Evolutionary conservation across 176 grass and related monocot species (phyloP), one percentile per base, ranked within the genome.

Genomic region (Bonia amplexicaulis): DNA sequence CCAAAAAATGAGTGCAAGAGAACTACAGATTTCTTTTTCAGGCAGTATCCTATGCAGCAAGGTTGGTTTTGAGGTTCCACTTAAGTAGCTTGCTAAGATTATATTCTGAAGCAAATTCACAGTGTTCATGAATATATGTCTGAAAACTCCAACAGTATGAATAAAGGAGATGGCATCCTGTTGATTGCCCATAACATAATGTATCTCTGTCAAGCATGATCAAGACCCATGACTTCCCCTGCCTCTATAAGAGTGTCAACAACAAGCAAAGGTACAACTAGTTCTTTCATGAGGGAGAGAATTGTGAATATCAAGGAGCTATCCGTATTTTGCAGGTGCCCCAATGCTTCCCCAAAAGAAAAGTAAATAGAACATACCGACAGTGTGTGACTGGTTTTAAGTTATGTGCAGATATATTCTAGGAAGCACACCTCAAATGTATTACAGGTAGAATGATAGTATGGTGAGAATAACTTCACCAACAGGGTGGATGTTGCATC

Each of bases 1-100:
- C 65, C 11, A 52, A 57, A 52, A 58, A 81, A 26, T 23, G 25
- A 70, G 22, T 76, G 17, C 16, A 12, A 55, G 82, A 62, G n/a
- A 66, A 85, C 47, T 16, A 55, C 7, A 49, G 25, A 62, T 66
- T 75, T 84, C 44, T 51, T 58, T 26, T 31, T 41, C 7, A 33
- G 40, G 7, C 33, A 76, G 19, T 83, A 63, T 35, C 16, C 27
- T 60, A 17, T 69, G 35, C n/a, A 4, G 12, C 3, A 82, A 72
- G 17, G 6, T 49, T 47, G 9, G 26, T 63, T 73, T 71, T 48
- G 42, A 73, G 26, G 22, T 63, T 73, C 26, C 29, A 22, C 67
- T 73, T 57, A 65, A 80, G 35, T 20, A 87, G 33, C 62, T 60
- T 73, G 51, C 20, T 13, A 79, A 49, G 31, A 51, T 20, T 80